Evolutionary conservation across 768 basidiomycete species (phyloP), one percentile per base, ranked within the genome.

Genomic region (Strobilomyces dryophilus): DNA sequence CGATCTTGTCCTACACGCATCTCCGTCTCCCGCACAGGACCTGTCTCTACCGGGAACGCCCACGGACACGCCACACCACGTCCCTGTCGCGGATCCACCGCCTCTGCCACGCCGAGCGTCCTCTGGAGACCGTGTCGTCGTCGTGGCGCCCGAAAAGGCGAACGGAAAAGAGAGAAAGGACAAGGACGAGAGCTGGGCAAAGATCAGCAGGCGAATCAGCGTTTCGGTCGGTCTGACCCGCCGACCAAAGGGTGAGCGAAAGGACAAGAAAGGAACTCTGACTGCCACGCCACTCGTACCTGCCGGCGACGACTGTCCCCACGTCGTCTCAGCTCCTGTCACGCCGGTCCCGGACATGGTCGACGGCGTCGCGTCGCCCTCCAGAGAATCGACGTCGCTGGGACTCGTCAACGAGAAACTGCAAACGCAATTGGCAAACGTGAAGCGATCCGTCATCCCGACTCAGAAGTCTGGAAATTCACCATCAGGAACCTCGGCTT

Each of bases 191-290:
- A 69, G 72, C 27, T 89, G 86, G 86, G 72, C 77, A n/a, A 85
- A 81, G 63, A 59, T 89, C 37, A 78, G 85, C 12, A 73, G 83
- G 60, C 73, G 86, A 54, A 77, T 89, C 50, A 86, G 82, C 60
- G 69, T 82, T 56, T 75, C 77, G 5, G 78, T 87, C 50, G 76
- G 79, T 26, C 66, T 82, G 45, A 53, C 63, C 46, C 68, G 65
- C 58, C 60, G 61, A 7, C 52, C 58, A 24, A 71, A 70, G 62
- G 67, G 66, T 31, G 76, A 73, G 46, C 69, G 69, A 29, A 73
- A 68, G 43, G 71, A 64, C 17, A 78, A 72, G 66, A 68, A 58
- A 42, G 59, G 37, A 5, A 45, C 26, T 0, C 8, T 48, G 8
- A 44, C 49, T 17, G 8, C 55, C 66, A 48, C 53, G 35, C 65